Evolutionary conservation across 495 filamentous ascomycete genomes (phyloP).

Genomic region (Penicillium macrosclerotiorum): DNA sequence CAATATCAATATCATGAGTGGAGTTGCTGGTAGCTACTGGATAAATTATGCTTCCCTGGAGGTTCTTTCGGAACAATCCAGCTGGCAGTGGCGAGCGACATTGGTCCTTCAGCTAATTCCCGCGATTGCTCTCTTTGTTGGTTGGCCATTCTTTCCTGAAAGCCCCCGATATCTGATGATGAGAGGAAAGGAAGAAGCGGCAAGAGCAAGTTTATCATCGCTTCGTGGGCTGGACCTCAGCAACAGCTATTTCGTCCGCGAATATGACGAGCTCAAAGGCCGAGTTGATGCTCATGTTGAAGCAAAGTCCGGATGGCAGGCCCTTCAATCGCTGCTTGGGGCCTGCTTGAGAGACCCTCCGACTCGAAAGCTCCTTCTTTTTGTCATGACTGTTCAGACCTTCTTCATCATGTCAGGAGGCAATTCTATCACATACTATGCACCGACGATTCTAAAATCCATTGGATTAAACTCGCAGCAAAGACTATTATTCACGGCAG

Average conservation of each 20-base stretch:
- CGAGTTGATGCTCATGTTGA: slow-evolving; percentile 58
- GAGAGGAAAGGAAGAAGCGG: slow-evolving; percentile 60
- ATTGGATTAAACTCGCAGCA: no score
- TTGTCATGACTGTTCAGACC: slow-evolving; percentile 64
- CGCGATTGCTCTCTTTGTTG: slow-evolving; percentile 54
- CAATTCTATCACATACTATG: no score
- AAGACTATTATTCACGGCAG: no score
- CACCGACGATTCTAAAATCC: background rate
- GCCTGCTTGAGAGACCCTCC: slow-evolving; percentile 52
- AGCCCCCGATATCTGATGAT: slow-evolving; percentile 71
- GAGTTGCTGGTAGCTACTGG: slow-evolving; percentile 80
- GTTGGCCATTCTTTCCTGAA: slow-evolving; percentile 67
- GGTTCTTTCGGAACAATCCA: slow-evolving; percentile 45
- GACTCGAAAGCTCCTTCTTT: slow-evolving; percentile 41
- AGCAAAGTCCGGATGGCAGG: slow-evolving; percentile 4
- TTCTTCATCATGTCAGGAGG: no score
- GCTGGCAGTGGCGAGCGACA: slow-evolving; percentile 64
- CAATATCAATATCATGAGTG: slow-evolving; percentile 73
- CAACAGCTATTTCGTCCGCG: slow-evolving; percentile 67
- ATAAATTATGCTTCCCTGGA: slow-evolving; percentile 55
- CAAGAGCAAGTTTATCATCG: slow-evolving; percentile 56
- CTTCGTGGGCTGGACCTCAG: slow-evolving; percentile 55
- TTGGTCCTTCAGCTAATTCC: slow-evolving; percentile 59
- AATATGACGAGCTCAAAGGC: slow-evolving; percentile 73
- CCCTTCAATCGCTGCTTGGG: slow-evolving; percentile 5